Percentiles rank a stretch among this genome's conserved stretches.
phyloP scores from a whole-genome alignment of 176 grass and related monocot species.

The Stipa capillata region DNA sequence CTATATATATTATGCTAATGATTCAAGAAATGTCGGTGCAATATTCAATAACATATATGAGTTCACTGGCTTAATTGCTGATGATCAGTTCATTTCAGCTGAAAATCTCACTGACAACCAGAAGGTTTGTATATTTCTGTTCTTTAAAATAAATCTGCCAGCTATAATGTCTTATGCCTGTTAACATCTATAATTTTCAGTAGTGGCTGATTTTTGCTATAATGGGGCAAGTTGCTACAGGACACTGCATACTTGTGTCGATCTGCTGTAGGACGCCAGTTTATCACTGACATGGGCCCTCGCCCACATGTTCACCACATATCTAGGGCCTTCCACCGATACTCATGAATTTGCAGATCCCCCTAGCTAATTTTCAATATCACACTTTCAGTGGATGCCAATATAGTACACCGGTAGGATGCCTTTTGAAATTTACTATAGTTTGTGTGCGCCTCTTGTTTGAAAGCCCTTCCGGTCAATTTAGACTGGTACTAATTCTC shows the following conservation, averaged over 20 bases:
- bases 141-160: not conserved
- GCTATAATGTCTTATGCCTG: constrained; percentile 7
- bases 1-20: constrained; percentile 67
- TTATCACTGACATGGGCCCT: not conserved
- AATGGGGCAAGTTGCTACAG: not conserved
- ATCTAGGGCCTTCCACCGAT: not conserved
- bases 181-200: not conserved
- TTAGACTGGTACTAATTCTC: not conserved
- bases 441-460: not conserved
- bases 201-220: not conserved
- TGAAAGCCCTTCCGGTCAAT: not conserved
- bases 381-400: not conserved
- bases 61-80: constrained; percentile 76
- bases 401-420: not conserved
- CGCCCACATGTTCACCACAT: not conserved
- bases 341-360: not conserved
- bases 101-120: constrained; percentile 75
- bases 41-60: constrained; percentile 96
- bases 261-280: not conserved
- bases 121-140: constrained; percentile 44
- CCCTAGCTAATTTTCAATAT: not conserved
- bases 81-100: constrained; percentile 71
- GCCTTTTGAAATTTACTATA: not conserved
- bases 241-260: not conserved
- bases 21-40: constrained; percentile 61